phyloP scores from a whole-genome alignment of 2,329 filamentous ascomycete genomes.

The Penicillium freii region DNA sequence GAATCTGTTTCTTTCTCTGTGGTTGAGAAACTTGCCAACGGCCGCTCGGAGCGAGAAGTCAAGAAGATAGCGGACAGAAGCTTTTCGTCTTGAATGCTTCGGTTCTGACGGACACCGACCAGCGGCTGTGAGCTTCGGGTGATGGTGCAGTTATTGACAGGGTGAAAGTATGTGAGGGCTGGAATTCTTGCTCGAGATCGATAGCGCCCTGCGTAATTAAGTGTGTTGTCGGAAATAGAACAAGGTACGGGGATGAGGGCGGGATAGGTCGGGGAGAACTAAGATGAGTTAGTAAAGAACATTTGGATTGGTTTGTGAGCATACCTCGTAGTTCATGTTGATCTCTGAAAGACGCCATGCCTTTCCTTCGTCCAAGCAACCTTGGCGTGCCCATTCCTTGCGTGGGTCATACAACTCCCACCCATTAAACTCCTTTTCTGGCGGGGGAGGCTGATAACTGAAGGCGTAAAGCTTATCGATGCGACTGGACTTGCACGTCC shows the following conservation, averaged over 20 bases:
- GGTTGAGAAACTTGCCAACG: slow-evolving; percentile 41
- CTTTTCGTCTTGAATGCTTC: slow-evolving; percentile 93
- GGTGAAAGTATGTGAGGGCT: slow-evolving; percentile 88
- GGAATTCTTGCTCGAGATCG: slow-evolving; percentile 87
- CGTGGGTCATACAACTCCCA: slow-evolving; percentile 83
- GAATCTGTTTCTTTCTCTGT: slow-evolving; percentile 44
- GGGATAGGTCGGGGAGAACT: slow-evolving; percentile 91
- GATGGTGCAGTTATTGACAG: slow-evolving; percentile 94
- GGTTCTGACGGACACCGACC: slow-evolving; percentile 79
- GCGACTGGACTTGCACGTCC: slow-evolving; percentile 77
- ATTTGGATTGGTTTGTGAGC: slow-evolving; percentile 7
- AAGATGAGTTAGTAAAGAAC: slow-evolving; percentile 23
- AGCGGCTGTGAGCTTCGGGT: slow-evolving; percentile 91
- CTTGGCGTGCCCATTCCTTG: slow-evolving; percentile 82
- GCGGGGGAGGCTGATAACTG: slow-evolving; percentile 70
- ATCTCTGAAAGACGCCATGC: slow-evolving; percentile 90
- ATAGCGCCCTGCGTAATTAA: slow-evolving; percentile 89
- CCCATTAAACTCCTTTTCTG: slow-evolving; percentile 72
- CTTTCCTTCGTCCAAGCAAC: slow-evolving; percentile 74
- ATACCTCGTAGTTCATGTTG: slow-evolving; percentile 76
- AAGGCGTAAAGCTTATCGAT: slow-evolving; percentile 93
- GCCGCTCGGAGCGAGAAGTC: slow-evolving; percentile 56
- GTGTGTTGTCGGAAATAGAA: slow-evolving; percentile 90
- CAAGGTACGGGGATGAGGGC: slow-evolving; percentile 79
- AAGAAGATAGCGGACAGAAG: slow-evolving; percentile 90